These are phyloP conservation scores for Sporothrix curviconia DNA, from an alignment of 2,329 filamentous ascomycete species.

Conservation along the genomic window DNA sequence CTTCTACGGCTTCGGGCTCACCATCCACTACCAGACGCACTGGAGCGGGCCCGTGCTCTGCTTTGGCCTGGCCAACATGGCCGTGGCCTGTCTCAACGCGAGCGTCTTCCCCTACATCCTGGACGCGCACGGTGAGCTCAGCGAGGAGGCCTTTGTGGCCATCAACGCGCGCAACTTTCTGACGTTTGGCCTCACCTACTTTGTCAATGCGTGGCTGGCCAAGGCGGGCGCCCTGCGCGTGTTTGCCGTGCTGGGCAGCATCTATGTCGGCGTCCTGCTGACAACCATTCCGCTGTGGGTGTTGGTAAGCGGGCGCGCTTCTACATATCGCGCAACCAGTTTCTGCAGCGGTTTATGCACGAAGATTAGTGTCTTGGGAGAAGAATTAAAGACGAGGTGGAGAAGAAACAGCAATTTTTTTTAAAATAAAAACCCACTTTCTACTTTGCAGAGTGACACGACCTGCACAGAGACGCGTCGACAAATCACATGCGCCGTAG, in stretches of 20 bases:
- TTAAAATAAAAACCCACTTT: too few relatives aligned
- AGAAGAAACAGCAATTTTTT: too few relatives aligned
- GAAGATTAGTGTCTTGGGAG: conserved; percentile 20
- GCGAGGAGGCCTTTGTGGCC: conserved; percentile 40
- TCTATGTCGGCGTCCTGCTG: conserved; percentile 38
- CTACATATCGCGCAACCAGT: conserved; percentile 36
- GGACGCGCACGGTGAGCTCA: conserved; percentile 40
- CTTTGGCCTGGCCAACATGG: conserved; percentile 44
- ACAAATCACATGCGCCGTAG: too few relatives aligned
- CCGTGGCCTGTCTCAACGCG: conserved; percentile 38
- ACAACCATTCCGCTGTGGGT: conserved; percentile 44
- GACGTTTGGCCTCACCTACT: conserved; percentile 41
- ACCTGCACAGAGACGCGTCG: too few relatives aligned
- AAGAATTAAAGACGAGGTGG: too few relatives aligned
- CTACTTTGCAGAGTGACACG: too few relatives aligned
- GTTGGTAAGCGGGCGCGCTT: conserved; percentile 41
- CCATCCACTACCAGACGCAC: conserved; percentile 38
- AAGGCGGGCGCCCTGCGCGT: conserved; percentile 31
- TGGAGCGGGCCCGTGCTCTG: conserved; percentile 42
- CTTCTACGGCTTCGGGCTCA: conserved; percentile 42
- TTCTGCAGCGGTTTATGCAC: conserved; percentile 27
- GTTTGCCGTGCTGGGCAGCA: conserved; percentile 32
- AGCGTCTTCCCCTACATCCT: conserved; percentile 46
- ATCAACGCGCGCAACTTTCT: conserved; percentile 44
- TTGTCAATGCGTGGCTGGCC: conserved; percentile 35